Evolutionary conservation across 1,284 basidiomycete genomes (phyloP), one percentile per base, ranked within the genome.

Genomic region (Cerrena zonata): DNA sequence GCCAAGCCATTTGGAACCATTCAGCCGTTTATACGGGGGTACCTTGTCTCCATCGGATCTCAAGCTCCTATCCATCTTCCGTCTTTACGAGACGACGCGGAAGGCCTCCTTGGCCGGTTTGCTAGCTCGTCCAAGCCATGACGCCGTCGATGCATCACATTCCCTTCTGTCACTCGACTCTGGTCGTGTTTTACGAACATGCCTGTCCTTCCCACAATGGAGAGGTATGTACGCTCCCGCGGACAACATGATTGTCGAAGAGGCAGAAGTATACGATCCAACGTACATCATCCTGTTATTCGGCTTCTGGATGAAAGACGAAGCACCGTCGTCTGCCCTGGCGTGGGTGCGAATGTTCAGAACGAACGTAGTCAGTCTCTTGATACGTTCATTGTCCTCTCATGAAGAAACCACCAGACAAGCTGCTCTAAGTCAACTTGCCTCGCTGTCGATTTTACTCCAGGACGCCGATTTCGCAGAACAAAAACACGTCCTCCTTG

Each of bases 281-380:
- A 66, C 86, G 0, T 91, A 95, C 63, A 66, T 93, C 11, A 68
- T 90, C 27, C 70, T 86, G 5, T 69, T 95, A 11, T 79, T 86
- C 37, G 76, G 78, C 1, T 79, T 84, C 48, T 77, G 82, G 57
- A 69, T 93, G 24, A 65, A 70, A 0, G 80, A 84, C 27, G 71
- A 72, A 43, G 74, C 71, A 12, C 80, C 84, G 0, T 64, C 80
- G 0, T 80, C 82, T 0, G 79, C 84, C 0, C 69, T 87, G 52
- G 80, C 78, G 26, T 96, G 92, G 92, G 84, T 96, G 11, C 84
- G 91, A 58, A 65, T 97, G 5, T 84, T 94, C 63, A 73, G 91
- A 52, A 89, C 86, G 18, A 94, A 95, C 58, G 74, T 86, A 3
- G 74, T 90, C 11, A 82, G 89, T 34, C 60, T 97, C 30, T 75